Conservation (phyloP, 352 stramenopile genomes). For the Phytophthora multivora region DNA sequence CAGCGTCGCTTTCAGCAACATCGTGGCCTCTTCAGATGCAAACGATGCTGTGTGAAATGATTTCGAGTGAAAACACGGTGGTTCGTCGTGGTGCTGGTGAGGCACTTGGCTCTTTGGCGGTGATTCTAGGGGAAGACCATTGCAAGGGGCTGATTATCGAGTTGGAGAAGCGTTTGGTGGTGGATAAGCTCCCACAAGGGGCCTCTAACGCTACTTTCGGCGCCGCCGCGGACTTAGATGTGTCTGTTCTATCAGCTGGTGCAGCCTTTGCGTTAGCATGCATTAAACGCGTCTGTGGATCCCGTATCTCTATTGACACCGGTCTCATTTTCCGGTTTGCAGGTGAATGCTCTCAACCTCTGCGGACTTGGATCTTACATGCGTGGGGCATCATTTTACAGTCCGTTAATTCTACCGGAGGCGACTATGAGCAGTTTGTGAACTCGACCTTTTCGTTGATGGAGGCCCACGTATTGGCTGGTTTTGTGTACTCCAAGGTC, state of each 20-base stretch:
- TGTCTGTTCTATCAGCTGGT: constrained; percentile 58
- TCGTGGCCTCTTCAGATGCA: constrained; percentile 80
- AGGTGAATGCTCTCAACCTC: constrained; percentile 65
- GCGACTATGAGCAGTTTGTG: constrained; percentile 86
- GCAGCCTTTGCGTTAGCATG: constrained; percentile 79
- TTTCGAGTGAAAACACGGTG: constrained; percentile 61
- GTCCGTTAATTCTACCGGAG: constrained; percentile 71
- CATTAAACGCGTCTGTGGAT: constrained; percentile 82
- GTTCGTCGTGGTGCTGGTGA: constrained; percentile 80
- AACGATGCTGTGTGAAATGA: constrained; percentile 81
- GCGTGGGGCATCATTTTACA: constrained; percentile 86
- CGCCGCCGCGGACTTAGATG: constrained; percentile 38
- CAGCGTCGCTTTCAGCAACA: constrained; percentile 28
- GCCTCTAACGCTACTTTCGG: constrained; percentile 31
- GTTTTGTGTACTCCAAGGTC: constrained; percentile 74
- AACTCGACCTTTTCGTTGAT: constrained; percentile 76
- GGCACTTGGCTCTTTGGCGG: constrained; percentile 63
- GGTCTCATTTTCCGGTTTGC: constrained; percentile 76
- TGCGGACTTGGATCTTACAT: constrained; percentile 87
- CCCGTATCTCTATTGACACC: constrained; percentile 75
- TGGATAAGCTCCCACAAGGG: constrained; percentile 57
- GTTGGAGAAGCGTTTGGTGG: constrained; percentile 68
- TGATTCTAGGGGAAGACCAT: constrained; percentile 51
- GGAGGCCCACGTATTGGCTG: constrained; percentile 72
- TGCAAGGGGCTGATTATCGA: constrained; percentile 67